These are phyloP conservation scores for Eutrema salsugineum DNA, from an alignment of 441 rosid genomes.

Conservation along the genomic window DNA sequence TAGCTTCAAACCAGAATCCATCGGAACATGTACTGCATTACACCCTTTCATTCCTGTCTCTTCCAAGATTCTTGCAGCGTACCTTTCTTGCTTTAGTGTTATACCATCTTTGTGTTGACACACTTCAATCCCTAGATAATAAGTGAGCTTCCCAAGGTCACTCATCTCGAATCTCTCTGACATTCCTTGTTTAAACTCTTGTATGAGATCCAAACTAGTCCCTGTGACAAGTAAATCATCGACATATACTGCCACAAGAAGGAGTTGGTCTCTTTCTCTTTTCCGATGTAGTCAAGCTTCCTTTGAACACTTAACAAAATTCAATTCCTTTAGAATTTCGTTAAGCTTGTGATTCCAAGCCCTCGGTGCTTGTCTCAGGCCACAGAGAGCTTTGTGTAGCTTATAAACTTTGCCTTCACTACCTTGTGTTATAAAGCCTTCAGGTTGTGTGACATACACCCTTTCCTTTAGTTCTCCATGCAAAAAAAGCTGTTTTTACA, in stretches of 20 bases:
- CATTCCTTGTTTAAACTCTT: background rate
- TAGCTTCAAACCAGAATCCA: background rate
- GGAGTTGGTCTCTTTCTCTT: too few relatives aligned
- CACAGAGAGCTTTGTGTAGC: too few relatives aligned
- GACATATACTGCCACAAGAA: background rate
- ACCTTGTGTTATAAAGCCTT: too few relatives aligned
- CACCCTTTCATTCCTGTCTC: background rate
- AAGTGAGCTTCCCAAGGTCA: background rate
- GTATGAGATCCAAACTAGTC: accelerated
- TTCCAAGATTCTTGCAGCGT: background rate
- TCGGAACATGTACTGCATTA: background rate
- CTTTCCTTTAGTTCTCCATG: too few relatives aligned
- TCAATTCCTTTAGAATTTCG: too few relatives aligned
- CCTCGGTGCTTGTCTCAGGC: too few relatives aligned
- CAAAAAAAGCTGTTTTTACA: too few relatives aligned
- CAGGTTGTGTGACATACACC: too few relatives aligned
- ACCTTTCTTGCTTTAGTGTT: background rate
- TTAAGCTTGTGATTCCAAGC: too few relatives aligned
- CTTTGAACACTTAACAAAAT: too few relatives aligned
- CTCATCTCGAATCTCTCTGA: background rate
- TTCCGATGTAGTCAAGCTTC: too few relatives aligned
- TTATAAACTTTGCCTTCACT: too few relatives aligned
- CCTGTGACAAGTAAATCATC: background rate
- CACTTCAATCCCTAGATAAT: background rate
- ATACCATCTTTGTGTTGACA: background rate